phyloP scores from a whole-genome alignment of 768 basidiomycete genomes.

The Lentinula boryana region DNA sequence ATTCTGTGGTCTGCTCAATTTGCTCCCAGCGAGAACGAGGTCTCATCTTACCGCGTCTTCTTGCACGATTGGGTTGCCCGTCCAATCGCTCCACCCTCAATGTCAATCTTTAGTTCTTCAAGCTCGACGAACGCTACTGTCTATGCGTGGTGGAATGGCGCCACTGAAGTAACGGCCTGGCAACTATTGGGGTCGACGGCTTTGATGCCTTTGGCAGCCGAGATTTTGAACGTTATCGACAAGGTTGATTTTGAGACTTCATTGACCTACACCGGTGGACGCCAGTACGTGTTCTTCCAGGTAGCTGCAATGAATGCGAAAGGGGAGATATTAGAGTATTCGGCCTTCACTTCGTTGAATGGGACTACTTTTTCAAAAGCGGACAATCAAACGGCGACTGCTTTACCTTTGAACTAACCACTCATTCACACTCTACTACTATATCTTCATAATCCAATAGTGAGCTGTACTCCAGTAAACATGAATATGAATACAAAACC shows the following conservation, averaged over 20 bases:
- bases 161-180: conserved; percentile 3
- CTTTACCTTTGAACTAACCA: background rate
- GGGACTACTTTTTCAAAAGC: background rate
- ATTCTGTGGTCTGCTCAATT: conserved; percentile 3
- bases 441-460: too few species aligned
- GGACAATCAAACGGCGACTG: background rate
- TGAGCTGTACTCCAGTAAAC: too few species aligned
- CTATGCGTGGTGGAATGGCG: conserved; percentile 1
- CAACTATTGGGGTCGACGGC: conserved; percentile 4
- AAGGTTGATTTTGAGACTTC: conserved; percentile 14
- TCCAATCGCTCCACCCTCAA: background rate
- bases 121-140: background rate
- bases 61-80: background rate
- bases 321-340: background rate
- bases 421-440: too few species aligned
- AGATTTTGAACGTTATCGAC: background rate
- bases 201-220: background rate
- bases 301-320: background rate
- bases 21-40: background rate
- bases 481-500: background rate
- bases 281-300: background rate
- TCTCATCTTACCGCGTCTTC: background rate
- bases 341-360: background rate
- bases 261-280: conserved; percentile 1
- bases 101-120: background rate